These are phyloP conservation scores for Aspergillus quadricinctus DNA, from an alignment of 2,329 filamentous ascomycete species.

Conservation along the genomic window DNA sequence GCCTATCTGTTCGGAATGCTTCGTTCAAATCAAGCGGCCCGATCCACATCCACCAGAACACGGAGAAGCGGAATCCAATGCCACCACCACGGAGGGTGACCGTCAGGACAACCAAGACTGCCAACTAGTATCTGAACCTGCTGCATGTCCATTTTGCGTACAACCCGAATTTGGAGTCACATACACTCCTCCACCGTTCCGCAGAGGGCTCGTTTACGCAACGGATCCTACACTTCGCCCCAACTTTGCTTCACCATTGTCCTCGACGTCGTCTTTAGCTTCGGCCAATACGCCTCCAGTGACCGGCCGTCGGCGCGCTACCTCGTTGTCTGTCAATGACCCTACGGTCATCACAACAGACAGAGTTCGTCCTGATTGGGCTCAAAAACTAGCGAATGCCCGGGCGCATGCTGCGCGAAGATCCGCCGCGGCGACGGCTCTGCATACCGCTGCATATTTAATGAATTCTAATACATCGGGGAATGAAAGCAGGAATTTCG, in stretches of 20 bases:
- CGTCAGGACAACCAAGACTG: constrained; percentile 41
- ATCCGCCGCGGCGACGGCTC: constrained; percentile 85
- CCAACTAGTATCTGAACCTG: constrained; percentile 82
- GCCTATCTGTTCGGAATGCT: constrained; percentile 95
- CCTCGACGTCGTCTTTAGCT: constrained; percentile 75
- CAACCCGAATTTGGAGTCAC: constrained; percentile 95
- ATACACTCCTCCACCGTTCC: constrained; percentile 84
- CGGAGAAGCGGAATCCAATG: constrained; percentile 44
- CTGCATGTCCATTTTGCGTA: constrained; percentile 90
- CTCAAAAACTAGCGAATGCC: constrained; percentile 79
- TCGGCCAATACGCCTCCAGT: constrained; percentile 46
- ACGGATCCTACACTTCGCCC: constrained; percentile 48
- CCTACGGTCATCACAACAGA: constrained; percentile 90
- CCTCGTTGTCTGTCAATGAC: constrained; percentile 74
- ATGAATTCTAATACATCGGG: constrained; percentile 56
- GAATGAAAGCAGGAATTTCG: constrained; percentile 49
- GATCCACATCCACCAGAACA: constrained; percentile 89
- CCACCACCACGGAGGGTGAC: constrained; percentile 28
- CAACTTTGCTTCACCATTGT: constrained; percentile 67
- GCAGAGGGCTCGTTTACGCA: constrained; percentile 72
- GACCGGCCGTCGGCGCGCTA: constrained; percentile 53
- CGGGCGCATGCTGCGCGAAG: constrained; percentile 79
- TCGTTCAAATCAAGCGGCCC: constrained; percentile 94
- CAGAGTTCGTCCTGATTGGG: constrained; percentile 88
- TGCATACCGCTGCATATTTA: constrained; percentile 92